phyloP scores from a whole-genome alignment of 2,329 filamentous ascomycete genomes.

The Penicillium polonicum region DNA sequence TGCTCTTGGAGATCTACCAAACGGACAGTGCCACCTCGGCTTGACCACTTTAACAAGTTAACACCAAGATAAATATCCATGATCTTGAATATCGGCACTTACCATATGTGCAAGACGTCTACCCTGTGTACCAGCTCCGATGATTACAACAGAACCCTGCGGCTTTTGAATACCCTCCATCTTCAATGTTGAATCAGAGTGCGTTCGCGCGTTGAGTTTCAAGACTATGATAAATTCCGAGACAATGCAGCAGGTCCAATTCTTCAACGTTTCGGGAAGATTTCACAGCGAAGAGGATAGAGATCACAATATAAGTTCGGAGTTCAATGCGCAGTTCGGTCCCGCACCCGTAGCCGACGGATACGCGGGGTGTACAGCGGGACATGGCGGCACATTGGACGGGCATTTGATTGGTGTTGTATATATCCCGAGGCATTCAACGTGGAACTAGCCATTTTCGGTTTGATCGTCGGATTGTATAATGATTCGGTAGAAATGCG shows the following conservation, averaged over 20 bases:
- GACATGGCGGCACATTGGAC: not conserved
- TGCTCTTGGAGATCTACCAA: conserved; percentile 32
- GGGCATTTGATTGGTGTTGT: not conserved
- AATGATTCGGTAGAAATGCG: not conserved
- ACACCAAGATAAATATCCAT: not conserved
- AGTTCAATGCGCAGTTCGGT: not conserved
- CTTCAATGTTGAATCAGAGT: not conserved
- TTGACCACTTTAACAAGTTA: conserved; percentile 33
- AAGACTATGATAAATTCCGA: not conserved
- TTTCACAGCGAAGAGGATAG: too few relatives aligned
- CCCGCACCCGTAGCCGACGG: not conserved
- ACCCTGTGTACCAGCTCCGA: conserved; percentile 39
- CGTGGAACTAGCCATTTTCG: not conserved
- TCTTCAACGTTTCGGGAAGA: not conserved
- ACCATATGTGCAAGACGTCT: conserved; percentile 41
- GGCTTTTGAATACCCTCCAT: not conserved
- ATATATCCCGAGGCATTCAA: not conserved
- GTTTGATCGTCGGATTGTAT: not conserved
- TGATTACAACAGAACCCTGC: conserved; percentile 5
- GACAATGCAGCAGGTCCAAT: not conserved
- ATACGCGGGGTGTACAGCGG: not conserved
- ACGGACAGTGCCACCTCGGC: conserved; percentile 31
- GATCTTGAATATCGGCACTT: not conserved
- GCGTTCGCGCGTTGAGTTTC: not conserved
- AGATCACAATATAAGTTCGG: not conserved